phyloP scores from a whole-genome alignment of 2,329 filamentous ascomycete species.

The Rosellinia necatrix region DNA sequence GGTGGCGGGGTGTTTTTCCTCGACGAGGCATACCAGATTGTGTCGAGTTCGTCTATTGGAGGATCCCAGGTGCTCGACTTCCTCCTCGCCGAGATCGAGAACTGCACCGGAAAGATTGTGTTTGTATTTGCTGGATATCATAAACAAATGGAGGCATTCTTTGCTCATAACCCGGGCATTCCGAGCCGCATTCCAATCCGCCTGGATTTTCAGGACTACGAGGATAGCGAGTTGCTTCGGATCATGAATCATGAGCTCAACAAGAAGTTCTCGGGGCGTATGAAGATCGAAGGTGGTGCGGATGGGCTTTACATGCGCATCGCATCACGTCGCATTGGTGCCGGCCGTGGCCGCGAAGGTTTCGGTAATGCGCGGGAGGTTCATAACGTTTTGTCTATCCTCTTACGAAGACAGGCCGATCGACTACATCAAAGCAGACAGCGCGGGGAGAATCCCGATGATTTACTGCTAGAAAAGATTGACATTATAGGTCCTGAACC shows the following conservation, averaged over 20 bases:
- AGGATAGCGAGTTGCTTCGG: slow-evolving; percentile 63
- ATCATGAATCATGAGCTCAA: slow-evolving; percentile 64
- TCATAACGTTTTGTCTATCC: slow-evolving; percentile 62
- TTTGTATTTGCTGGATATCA: slow-evolving; percentile 76
- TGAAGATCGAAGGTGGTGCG: slow-evolving; percentile 64
- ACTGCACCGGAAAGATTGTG: slow-evolving; percentile 68
- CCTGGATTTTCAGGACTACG: slow-evolving; percentile 72
- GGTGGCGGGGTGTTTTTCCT: slow-evolving; percentile 76
- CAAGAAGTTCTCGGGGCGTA: slow-evolving; percentile 56
- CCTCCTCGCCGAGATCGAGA: slow-evolving; percentile 74
- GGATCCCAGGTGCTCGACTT: slow-evolving; percentile 66
- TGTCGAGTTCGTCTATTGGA: slow-evolving; percentile 43
- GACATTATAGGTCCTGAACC: slow-evolving; percentile 28
- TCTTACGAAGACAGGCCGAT: slow-evolving; percentile 62
- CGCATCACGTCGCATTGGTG: slow-evolving; percentile 6
- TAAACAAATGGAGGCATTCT: slow-evolving; percentile 77
- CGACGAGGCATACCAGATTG: slow-evolving; percentile 78
- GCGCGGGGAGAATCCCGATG: slow-evolving; percentile 51
- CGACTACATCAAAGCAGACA: slow-evolving; percentile 48
- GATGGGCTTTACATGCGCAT: slow-evolving; percentile 62
- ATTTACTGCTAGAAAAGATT: slow-evolving; percentile 52
- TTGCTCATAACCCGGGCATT: slow-evolving; percentile 73
- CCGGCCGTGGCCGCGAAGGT: slow-evolving; percentile 63
- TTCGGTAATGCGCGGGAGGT: slow-evolving; percentile 75
- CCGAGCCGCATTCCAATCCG: slow-evolving; percentile 69